Percentiles rank a stretch among this genome's conserved stretches.
Evolutionary conservation across 2,329 filamentous ascomycete species (phyloP).

Genomic region (Tolypocladium endophyticum): DNA sequence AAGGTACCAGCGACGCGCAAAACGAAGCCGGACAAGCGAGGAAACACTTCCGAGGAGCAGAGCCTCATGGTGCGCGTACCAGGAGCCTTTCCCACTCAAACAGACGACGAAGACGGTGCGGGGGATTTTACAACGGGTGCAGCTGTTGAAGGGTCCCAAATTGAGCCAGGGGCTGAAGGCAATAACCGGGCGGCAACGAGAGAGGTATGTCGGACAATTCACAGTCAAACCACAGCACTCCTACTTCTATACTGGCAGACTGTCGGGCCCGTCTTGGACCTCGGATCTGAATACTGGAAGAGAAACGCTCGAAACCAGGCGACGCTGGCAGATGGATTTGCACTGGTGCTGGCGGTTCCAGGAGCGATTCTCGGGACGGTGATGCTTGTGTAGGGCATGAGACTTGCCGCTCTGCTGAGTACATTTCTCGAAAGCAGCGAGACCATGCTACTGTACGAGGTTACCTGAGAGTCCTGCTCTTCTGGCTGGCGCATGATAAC

Average conservation of each 20-base stretch:
- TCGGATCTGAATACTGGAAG: conserved; percentile 23
- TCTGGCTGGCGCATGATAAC: background rate
- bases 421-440: conserved; percentile 4
- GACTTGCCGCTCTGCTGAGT: conserved; percentile 9
- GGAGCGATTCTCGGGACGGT: conserved; percentile 12
- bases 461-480: background rate
- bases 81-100: conserved; percentile 16
- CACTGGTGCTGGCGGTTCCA: conserved; percentile 16
- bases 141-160: background rate
- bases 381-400: conserved; percentile 15
- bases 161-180: background rate
- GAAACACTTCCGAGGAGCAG: background rate
- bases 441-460: background rate
- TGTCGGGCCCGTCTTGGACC: conserved; percentile 28
- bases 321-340: conserved; percentile 12
- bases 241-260: conserved; percentile 22
- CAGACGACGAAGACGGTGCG: conserved; percentile 16
- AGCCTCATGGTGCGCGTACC: conserved; percentile 9
- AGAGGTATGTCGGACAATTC: conserved; percentile 4
- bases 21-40: background rate
- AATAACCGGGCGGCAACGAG: background rate
- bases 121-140: conserved; percentile 14
- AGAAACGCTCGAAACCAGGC: conserved; percentile 11
- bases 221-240: conserved; percentile 5
- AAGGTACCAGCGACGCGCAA: background rate